Percentiles rank a stretch among this genome's conserved stretches.
These are phyloP conservation scores for Sporisorium reilianum DNA, from an alignment of 1,284 basidiomycete genomes.

Conservation along the genomic window DNA sequence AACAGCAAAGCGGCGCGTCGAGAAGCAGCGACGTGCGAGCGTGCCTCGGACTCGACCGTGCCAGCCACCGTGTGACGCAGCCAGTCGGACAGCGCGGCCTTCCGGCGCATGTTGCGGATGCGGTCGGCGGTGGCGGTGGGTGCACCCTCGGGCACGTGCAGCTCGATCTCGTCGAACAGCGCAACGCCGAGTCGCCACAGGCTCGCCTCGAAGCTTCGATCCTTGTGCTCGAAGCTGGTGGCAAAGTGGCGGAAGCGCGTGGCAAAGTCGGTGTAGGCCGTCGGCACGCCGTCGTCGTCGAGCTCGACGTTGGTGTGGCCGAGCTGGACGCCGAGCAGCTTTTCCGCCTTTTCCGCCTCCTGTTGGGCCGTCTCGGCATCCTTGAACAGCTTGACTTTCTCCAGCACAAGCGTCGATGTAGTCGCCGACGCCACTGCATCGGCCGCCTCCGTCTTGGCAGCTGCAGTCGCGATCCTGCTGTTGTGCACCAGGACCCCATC, in stretches of 20 bases:
- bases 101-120: slow-evolving; percentile 78
- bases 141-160: slow-evolving; percentile 76
- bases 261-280: slow-evolving; percentile 72
- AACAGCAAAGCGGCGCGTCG: slow-evolving; percentile 73
- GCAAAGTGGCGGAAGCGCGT: slow-evolving; percentile 86
- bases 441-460: slow-evolving; percentile 16
- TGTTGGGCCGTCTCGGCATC: slow-evolving; percentile 30
- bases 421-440: slow-evolving; percentile 15
- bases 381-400: slow-evolving; percentile 57
- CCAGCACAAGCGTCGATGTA: slow-evolving; percentile 41
- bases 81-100: slow-evolving; percentile 87
- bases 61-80: slow-evolving; percentile 81
- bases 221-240: slow-evolving; percentile 78
- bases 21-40: slow-evolving; percentile 63
- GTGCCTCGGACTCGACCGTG: slow-evolving; percentile 75
- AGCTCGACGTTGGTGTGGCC: slow-evolving; percentile 77
- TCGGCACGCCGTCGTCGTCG: slow-evolving; percentile 72
- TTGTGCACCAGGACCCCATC: slow-evolving; percentile 81
- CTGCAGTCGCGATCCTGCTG: slow-evolving; percentile 70
- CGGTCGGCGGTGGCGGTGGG: slow-evolving; percentile 76
- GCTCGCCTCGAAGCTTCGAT: slow-evolving; percentile 75
- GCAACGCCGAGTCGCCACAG: slow-evolving; percentile 90
- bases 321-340: slow-evolving; percentile 83
- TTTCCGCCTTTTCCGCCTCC: slow-evolving; percentile 69
- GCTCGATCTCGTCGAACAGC: slow-evolving; percentile 83